Evolutionary conservation across 2,329 filamentous ascomycete genomes (phyloP).

Genomic region (Sclerotinia spermophila): DNA sequence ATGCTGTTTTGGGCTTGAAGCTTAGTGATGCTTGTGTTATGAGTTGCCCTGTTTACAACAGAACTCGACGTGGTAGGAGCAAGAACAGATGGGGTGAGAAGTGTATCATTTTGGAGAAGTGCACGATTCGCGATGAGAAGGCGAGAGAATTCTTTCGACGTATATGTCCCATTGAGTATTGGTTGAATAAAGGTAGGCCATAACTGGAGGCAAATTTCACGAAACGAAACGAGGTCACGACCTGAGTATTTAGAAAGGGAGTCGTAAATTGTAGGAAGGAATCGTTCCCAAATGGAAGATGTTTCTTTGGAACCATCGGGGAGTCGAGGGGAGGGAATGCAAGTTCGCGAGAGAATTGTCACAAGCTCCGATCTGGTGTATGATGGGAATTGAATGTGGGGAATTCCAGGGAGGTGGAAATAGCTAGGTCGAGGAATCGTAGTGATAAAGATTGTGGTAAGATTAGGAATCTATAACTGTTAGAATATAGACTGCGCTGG

Average conservation of each 20-base stretch:
- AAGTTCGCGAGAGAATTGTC: slow-evolving; percentile 62
- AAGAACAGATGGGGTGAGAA: slow-evolving; percentile 63
- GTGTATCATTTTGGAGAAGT: slow-evolving; percentile 69
- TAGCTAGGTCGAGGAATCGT: slow-evolving; percentile 66
- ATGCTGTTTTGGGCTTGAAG: slow-evolving; percentile 42
- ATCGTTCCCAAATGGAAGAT: slow-evolving; percentile 71
- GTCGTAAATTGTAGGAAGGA: slow-evolving; percentile 82
- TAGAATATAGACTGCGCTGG: slow-evolving; percentile 13
- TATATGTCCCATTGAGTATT: slow-evolving; percentile 63
- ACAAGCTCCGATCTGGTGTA: slow-evolving; percentile 81
- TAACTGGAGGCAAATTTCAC: slow-evolving; percentile 64
- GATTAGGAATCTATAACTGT: slow-evolving; percentile 63
- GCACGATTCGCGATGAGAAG: slow-evolving; percentile 68
- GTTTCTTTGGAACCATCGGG: slow-evolving; percentile 47
- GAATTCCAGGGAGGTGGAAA: slow-evolving; percentile 65
- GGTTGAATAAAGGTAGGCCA: slow-evolving; percentile 85
- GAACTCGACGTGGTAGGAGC: slow-evolving; percentile 29
- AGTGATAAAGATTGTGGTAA: slow-evolving; percentile 75
- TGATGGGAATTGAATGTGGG: slow-evolving; percentile 77
- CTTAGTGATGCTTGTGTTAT: slow-evolving; percentile 13
- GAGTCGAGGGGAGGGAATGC: slow-evolving; percentile 46
- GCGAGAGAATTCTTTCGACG: slow-evolving; percentile 77
- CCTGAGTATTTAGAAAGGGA: slow-evolving; percentile 76
- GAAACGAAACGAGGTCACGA: slow-evolving; percentile 72
- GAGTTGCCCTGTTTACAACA: slow-evolving; percentile 21